Evolutionary conservation across 192 early-diverging fungal genomes (phyloP).

Genomic region (Backusella psychrophila): DNA sequence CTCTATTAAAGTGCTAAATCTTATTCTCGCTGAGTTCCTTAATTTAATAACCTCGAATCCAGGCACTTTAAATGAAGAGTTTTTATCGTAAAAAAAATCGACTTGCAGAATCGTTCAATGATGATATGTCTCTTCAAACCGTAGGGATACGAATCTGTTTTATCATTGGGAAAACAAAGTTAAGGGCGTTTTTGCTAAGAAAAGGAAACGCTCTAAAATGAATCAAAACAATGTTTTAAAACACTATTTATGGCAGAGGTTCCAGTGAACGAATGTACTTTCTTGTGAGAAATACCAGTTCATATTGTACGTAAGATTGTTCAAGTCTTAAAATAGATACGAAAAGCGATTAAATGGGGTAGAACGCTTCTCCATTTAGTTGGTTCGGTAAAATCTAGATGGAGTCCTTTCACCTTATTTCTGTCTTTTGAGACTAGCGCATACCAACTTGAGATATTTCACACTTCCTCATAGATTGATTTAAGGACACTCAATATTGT

Average conservation of each 20-base stretch:
- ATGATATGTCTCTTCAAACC: neutral
- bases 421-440: neutral
- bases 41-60: neutral
- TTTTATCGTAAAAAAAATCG: neutral
- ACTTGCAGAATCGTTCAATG: neutral
- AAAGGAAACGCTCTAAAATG: too few species aligned
- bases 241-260: neutral
- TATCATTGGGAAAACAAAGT: neutral
- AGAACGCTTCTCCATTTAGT: neutral
- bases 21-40: neutral
- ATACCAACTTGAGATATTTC: neutral
- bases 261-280: neutral
- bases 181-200: too few species aligned
- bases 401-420: neutral
- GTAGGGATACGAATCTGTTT: neutral
- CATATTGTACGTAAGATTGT: neutral
- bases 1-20: neutral
- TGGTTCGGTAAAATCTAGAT: neutral
- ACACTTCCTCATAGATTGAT: neutral
- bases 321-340: neutral
- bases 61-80: neutral
- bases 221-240: neutral
- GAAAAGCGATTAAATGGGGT: neutral
- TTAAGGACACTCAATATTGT: neutral
- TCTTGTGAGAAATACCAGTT: neutral